phyloP scores from a whole-genome alignment of 164 flowering plant genomes.

The Litsea cubeba region DNA sequence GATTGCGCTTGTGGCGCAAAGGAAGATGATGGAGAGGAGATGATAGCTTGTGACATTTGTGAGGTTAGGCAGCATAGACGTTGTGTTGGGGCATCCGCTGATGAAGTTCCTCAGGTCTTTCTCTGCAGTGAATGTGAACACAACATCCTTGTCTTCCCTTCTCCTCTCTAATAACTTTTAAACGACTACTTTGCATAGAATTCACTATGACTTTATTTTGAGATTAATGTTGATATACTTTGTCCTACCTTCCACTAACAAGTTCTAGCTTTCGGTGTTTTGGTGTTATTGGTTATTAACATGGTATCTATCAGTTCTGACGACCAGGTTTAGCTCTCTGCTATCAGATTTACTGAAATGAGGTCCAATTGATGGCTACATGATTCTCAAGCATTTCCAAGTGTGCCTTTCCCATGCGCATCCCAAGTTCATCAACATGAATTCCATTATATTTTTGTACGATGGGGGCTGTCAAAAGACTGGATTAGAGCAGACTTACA shows the following conservation, averaged over 20 bases:
- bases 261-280: too few species aligned
- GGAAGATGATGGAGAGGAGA: constrained; percentile 81
- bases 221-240: too few species aligned
- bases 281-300: too few species aligned
- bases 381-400: too few species aligned
- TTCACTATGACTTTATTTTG: not conserved
- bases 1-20: constrained; percentile 81
- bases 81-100: constrained; percentile 50
- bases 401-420: too few species aligned
- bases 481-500: too few species aligned
- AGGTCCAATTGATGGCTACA: not conserved
- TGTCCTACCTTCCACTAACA: too few species aligned
- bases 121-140: constrained; percentile 73
- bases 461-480: too few species aligned
- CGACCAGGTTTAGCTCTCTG: not conserved
- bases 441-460: too few species aligned
- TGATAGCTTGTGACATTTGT: constrained; percentile 82
- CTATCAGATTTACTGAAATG: not conserved
- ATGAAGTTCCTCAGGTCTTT: constrained; percentile 62
- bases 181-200: too few species aligned
- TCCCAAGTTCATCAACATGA: too few species aligned
- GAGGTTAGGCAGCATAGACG: constrained; percentile 83
- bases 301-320: too few species aligned
- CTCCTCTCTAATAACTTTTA: constrained; percentile 30
- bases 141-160: constrained; percentile 47